Percentiles rank a stretch among this genome's conserved stretches.
Evolutionary conservation across 805 yeast species (phyloP).

Genomic region (Saccharomycopsis selenospora): DNA sequence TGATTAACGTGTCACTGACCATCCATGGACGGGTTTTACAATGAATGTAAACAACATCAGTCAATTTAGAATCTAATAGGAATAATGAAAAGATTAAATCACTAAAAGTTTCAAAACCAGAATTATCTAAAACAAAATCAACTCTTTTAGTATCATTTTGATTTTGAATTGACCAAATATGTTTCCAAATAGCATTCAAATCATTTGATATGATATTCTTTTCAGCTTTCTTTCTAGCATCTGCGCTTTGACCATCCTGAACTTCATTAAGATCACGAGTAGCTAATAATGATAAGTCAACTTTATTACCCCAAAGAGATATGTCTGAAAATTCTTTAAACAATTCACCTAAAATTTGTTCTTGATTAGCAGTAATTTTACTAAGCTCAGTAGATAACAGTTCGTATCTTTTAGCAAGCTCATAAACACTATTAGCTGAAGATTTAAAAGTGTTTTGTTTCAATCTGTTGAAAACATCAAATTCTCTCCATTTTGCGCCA

Average conservation of each 20-base stretch:
- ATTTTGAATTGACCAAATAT: conserved; percentile 27
- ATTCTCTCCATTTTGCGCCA: conserved; percentile 29
- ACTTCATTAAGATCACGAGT: conserved; percentile 87
- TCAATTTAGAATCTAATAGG: conserved; percentile 63
- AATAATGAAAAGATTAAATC: conserved; percentile 63
- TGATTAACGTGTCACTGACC: conserved; percentile 90
- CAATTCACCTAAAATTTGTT: conserved; percentile 29
- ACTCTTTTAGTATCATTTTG: conserved; percentile 39
- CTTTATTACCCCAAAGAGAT: conserved; percentile 97
- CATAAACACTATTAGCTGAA: conserved; percentile 71
- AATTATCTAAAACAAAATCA: conserved; percentile 83
- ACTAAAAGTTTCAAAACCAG: conserved; percentile 94
- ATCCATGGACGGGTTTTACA: conserved; percentile 94
- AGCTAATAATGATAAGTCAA: conserved; percentile 84
- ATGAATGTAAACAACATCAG: conserved; percentile 62
- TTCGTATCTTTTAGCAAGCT: conserved; percentile 61
- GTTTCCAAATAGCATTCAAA: conserved; percentile 57
- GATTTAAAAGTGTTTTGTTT: conserved; percentile 71
- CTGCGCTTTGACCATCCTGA: conserved; percentile 84
- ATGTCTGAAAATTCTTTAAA: conserved; percentile 82
- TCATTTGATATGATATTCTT: conserved; percentile 75
- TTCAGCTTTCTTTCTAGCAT: conserved; percentile 74
- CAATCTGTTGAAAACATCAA: conserved; percentile 62
- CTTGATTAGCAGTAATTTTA: conserved; percentile 24
- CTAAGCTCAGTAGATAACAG: conserved; percentile 29